Evolutionary conservation across 2,329 filamentous ascomycete species (phyloP).

Genomic region (Phyllosticta citrichinensis): DNA sequence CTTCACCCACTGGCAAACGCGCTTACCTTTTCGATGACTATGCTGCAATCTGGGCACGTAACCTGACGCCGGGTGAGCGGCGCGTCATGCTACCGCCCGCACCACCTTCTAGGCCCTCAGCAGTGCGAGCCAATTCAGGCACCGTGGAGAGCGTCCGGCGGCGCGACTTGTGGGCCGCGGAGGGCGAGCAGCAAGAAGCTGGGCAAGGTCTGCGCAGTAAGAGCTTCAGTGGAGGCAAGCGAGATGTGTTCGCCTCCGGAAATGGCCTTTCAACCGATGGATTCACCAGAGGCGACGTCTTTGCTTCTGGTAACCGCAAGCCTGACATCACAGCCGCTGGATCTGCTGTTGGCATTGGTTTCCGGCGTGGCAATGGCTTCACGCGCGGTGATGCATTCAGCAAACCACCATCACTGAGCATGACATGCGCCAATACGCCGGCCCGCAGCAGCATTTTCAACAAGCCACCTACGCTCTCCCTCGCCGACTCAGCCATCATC

Average conservation of each 20-base stretch:
- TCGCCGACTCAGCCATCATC: background rate
- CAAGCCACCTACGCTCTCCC: background rate
- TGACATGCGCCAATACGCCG: background rate
- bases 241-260: background rate
- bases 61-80: constrained; percentile 2
- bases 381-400: background rate
- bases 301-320: background rate
- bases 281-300: background rate
- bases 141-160: background rate
- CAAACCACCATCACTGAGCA: background rate
- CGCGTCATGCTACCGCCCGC: constrained; percentile 1
- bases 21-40: constrained; percentile 3
- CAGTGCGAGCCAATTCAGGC: background rate
- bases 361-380: background rate
- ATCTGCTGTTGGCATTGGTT: background rate
- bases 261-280: background rate
- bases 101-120: background rate
- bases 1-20: background rate
- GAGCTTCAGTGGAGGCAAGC: background rate
- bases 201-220: background rate
- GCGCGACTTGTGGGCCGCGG: background rate
- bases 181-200: background rate
- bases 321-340: background rate
- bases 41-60: constrained; percentile 2
- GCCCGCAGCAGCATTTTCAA: background rate